A percentile compares a stretch with the other conserved stretches of the same genome.
Conservation (phyloP, 352 stramenopile species). For the Globisporangium rhizosaccharum region DNA sequence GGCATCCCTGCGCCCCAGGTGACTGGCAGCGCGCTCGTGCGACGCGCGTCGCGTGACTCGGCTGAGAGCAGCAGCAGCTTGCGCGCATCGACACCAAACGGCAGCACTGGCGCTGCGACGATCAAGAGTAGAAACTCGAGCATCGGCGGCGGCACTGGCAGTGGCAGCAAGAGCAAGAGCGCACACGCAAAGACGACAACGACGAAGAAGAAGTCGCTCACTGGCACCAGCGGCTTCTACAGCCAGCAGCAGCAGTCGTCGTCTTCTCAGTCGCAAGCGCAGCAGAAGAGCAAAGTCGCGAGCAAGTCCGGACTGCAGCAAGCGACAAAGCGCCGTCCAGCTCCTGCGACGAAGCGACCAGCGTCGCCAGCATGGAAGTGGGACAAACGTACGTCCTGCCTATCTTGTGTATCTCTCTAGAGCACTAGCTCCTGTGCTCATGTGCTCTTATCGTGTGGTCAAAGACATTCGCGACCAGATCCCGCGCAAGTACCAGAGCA, state of each 20-base stretch:
- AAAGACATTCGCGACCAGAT: conserved; percentile 73
- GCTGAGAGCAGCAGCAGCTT: conserved; percentile 10
- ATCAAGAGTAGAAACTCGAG: conserved; percentile 6
- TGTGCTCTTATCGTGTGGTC: background rate
- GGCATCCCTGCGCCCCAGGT: conserved; percentile 33
- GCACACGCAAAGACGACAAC: background rate
- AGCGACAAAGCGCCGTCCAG: conserved; percentile 8
- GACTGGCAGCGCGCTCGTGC: conserved; percentile 9
- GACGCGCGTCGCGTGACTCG: conserved; percentile 12
- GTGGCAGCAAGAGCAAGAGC: conserved; percentile 1
- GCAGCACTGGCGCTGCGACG: background rate
- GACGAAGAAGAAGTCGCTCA: conserved; percentile 3
- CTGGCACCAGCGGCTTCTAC: background rate
- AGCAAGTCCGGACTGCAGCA: conserved; percentile 3
- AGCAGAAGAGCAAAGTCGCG: conserved; percentile 9
- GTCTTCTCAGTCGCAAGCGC: conserved; percentile 1
- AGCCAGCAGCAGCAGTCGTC: background rate
- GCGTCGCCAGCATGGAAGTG: conserved; percentile 61
- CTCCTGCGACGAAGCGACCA: conserved; percentile 19
- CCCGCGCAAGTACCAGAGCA: conserved; percentile 79
- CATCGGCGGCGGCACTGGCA: background rate
- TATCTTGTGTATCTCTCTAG: background rate
- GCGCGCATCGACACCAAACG: background rate
- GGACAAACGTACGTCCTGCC: conserved; percentile 52
- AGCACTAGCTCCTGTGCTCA: background rate